A percentile compares a stretch with the other conserved stretches of the same genome.
These are phyloP conservation scores for Kwoniella pini DNA, from an alignment of 768 basidiomycete genomes.

Conservation along the genomic window DNA sequence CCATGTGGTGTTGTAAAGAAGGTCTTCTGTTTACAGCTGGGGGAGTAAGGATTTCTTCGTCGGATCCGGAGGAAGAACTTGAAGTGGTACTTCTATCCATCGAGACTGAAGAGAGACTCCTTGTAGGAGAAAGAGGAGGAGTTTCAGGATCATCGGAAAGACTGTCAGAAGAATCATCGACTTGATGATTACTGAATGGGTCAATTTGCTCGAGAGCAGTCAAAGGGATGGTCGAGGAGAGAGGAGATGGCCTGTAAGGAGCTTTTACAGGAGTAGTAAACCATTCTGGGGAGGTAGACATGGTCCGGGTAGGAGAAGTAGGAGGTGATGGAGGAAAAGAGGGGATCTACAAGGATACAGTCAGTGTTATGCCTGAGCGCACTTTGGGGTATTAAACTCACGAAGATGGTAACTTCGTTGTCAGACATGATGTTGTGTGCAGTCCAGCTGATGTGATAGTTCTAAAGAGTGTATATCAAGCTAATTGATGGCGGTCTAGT, in stretches of 20 bases:
- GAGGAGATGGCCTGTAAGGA: conserved; percentile 20
- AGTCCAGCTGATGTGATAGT: conserved; percentile 4
- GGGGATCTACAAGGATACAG: conserved; percentile 11
- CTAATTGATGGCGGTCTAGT: neutral
- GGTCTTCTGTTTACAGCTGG: conserved; percentile 17
- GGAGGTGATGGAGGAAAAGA: conserved; percentile 27
- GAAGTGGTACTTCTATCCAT: conserved; percentile 14
- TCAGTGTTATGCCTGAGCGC: neutral
- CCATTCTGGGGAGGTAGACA: conserved; percentile 23
- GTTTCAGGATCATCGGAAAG: conserved; percentile 13
- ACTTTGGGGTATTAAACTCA: neutral
- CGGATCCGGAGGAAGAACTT: conserved; percentile 43
- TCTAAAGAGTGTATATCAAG: neutral
- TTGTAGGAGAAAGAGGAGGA: conserved; percentile 18
- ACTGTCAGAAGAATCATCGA: conserved; percentile 5
- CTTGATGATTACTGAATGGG: conserved; percentile 3
- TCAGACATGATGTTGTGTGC: conserved; percentile 13
- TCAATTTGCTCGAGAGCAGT: conserved; percentile 12
- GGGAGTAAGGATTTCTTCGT: conserved; percentile 20
- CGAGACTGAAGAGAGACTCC: conserved; percentile 12
- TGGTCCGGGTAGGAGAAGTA: conserved; percentile 13
- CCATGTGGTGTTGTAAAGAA: conserved; percentile 2
- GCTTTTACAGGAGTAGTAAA: conserved; percentile 20
- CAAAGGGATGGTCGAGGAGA: conserved; percentile 6
- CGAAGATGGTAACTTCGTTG: conserved; percentile 24